Conservation (phyloP, 495 filamentous ascomycete genomes). For the Xylaria longipes region DNA sequence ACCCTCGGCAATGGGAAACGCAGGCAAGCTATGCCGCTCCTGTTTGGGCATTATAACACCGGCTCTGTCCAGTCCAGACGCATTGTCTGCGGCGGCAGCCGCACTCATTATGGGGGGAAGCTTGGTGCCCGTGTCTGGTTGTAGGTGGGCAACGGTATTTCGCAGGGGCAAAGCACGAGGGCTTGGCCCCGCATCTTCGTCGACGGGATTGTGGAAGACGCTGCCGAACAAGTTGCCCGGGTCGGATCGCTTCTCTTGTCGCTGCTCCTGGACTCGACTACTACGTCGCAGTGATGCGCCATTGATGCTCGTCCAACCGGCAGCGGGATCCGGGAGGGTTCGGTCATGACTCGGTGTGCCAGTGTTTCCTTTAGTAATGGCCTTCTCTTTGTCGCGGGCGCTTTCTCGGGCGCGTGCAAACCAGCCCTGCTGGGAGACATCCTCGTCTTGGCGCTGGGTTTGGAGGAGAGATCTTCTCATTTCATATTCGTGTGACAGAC, state of each 20-base stretch:
- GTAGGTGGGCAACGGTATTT: constrained; percentile 26
- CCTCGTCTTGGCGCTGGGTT: constrained; percentile 31
- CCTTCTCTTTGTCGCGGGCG: constrained; percentile 23
- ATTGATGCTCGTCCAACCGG: constrained; percentile 40
- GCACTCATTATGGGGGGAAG: constrained; percentile 23
- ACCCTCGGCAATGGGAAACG: constrained; percentile 25
- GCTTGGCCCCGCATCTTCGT: constrained; percentile 29
- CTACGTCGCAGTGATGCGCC: constrained; percentile 30
- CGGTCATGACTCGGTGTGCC: constrained; percentile 26
- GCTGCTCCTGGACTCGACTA: constrained; percentile 33
- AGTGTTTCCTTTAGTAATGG: constrained; percentile 28
- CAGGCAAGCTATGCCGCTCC: constrained; percentile 37
- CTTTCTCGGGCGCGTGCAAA: constrained; percentile 31
- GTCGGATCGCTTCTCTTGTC: constrained; percentile 36
- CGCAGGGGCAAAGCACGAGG: constrained; percentile 34
- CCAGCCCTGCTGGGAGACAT: constrained; percentile 26
- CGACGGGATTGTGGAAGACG: constrained; percentile 41
- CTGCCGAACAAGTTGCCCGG: constrained; percentile 40
- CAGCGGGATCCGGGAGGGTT: constrained; percentile 26
- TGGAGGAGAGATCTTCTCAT: constrained; percentile 7
- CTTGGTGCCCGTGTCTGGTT: constrained; percentile 23
- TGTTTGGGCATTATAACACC: constrained; percentile 32
- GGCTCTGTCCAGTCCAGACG: constrained; percentile 19
- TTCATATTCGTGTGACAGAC: constrained; percentile 31
- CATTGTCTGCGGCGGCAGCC: constrained; percentile 8